These are phyloP conservation scores for Adansonia rubrostipa DNA, from an alignment of 441 rosid species.

Conservation along the genomic window DNA sequence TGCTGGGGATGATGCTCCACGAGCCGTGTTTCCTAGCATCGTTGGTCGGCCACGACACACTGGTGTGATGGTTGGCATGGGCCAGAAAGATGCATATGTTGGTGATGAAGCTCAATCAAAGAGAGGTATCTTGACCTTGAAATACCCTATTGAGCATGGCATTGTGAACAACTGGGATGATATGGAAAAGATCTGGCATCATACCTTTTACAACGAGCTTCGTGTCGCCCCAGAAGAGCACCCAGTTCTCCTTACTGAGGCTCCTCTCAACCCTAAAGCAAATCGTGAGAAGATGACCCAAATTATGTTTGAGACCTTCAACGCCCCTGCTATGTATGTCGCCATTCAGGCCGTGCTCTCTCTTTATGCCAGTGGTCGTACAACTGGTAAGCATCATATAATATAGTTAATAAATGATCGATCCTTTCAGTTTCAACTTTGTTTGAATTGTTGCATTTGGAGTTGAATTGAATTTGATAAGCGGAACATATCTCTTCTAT, in stretches of 20 bases:
- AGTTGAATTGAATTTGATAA: neutral
- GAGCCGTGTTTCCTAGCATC: slow-evolving; percentile 94
- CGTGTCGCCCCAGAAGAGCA: slow-evolving; percentile 98
- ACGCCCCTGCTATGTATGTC: slow-evolving; percentile 88
- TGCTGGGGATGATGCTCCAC: slow-evolving; percentile 95
- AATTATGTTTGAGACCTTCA: slow-evolving; percentile 93
- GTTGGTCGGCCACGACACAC: slow-evolving; percentile 95
- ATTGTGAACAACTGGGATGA: slow-evolving; percentile 97
- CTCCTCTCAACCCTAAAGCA: slow-evolving; percentile 94
- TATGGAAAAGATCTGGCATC: slow-evolving; percentile 98
- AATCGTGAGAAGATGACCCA: slow-evolving; percentile 98
- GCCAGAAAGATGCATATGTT: slow-evolving; percentile 90
- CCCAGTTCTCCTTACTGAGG: slow-evolving; percentile 90
- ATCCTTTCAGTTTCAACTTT: neutral
- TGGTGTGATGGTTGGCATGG: slow-evolving; percentile 98
- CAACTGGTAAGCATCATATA: slow-evolving; percentile 66
- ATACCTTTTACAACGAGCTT: slow-evolving; percentile 90
- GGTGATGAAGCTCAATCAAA: slow-evolving; percentile 97
- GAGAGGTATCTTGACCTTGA: slow-evolving; percentile 83
- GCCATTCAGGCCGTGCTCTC: slow-evolving; percentile 79
- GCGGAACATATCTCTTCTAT: neutral
- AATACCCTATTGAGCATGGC: slow-evolving; percentile 93
- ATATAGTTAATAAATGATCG: neutral
- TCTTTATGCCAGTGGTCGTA: slow-evolving; percentile 93
- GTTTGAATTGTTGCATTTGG: slow-evolving; percentile 29